Evolutionary conservation across 208 protist species (phyloP).

Genomic region (Borovskyia barvae): DNA sequence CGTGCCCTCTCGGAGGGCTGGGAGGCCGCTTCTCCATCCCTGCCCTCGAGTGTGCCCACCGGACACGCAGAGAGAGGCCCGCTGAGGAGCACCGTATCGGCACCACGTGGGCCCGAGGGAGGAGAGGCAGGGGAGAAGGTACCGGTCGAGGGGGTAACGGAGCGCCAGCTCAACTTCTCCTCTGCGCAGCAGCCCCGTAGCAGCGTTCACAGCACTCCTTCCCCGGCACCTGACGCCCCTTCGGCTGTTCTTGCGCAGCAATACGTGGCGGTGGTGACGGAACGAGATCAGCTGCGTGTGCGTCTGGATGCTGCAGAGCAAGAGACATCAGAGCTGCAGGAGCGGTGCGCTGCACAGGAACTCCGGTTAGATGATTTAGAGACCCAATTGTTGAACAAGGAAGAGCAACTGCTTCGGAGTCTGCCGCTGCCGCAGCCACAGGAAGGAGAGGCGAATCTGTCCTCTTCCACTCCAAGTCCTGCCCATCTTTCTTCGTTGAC

Average conservation of each 20-base stretch:
- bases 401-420: slow-evolving; percentile 47
- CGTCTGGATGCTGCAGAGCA: slow-evolving; percentile 17
- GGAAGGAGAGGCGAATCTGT: background rate
- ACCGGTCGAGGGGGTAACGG: too few species aligned
- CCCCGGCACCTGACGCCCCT: background rate
- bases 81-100: too few species aligned
- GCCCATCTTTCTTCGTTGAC: too few species aligned
- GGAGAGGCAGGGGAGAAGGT: too few species aligned
- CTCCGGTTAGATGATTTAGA: slow-evolving; percentile 46
- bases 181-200: background rate
- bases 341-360: slow-evolving; percentile 21
- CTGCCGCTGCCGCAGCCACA: background rate
- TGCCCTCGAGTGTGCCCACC: background rate
- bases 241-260: slow-evolving; percentile 16
- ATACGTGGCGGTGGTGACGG: slow-evolving; percentile 15
- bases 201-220: background rate
- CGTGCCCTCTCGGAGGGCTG: background rate
- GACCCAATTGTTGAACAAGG: slow-evolving; percentile 43
- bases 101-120: background rate
- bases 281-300: slow-evolving; percentile 17
- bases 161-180: too few species aligned
- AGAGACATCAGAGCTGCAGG: slow-evolving; percentile 13
- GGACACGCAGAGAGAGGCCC: background rate
- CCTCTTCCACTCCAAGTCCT: too few species aligned
- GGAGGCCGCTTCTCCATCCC: background rate